phyloP scores from a whole-genome alignment of 208 protist genomes.

The Leishmania amazonensis region DNA sequence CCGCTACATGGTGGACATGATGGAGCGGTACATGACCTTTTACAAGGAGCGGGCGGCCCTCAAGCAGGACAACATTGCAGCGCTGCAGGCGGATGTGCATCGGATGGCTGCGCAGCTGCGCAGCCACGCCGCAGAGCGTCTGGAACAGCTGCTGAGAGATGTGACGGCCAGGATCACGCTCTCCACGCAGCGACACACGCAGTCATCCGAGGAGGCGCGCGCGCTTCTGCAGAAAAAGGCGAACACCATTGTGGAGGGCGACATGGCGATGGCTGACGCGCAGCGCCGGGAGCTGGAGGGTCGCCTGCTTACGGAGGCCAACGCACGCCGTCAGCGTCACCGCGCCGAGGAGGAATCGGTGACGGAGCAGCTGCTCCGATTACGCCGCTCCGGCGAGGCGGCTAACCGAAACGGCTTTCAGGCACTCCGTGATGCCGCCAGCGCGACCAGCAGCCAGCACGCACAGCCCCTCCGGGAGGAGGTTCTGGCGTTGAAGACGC shows the following conservation, averaged over 20 bases:
- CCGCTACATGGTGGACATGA: conserved; percentile 42
- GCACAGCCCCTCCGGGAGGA: conserved; percentile 17
- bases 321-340: conserved; percentile 47
- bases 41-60: conserved; percentile 41
- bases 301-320: conserved; percentile 39
- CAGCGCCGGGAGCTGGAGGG: conserved; percentile 45
- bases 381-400: conserved; percentile 31
- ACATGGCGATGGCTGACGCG: conserved; percentile 32
- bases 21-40: conserved; percentile 47
- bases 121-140: conserved; percentile 14
- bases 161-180: conserved; percentile 31
- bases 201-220: conserved; percentile 23
- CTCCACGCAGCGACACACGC: conserved; percentile 17
- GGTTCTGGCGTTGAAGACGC: conserved; percentile 25
- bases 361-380: conserved; percentile 42
- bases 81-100: conserved; percentile 36
- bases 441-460: conserved; percentile 4
- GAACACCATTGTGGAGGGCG: conserved; percentile 35
- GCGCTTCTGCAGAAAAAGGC: conserved; percentile 32
- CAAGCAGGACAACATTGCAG: conserved; percentile 37
- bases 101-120: conserved; percentile 27
- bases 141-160: conserved; percentile 33
- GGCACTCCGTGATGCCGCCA: conserved; percentile 8
- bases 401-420: conserved; percentile 13
- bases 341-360: conserved; percentile 42